Base-by-base conservation (phyloP, 1,139 yeast species). In the Magnusiomyces magnusii region DNA sequence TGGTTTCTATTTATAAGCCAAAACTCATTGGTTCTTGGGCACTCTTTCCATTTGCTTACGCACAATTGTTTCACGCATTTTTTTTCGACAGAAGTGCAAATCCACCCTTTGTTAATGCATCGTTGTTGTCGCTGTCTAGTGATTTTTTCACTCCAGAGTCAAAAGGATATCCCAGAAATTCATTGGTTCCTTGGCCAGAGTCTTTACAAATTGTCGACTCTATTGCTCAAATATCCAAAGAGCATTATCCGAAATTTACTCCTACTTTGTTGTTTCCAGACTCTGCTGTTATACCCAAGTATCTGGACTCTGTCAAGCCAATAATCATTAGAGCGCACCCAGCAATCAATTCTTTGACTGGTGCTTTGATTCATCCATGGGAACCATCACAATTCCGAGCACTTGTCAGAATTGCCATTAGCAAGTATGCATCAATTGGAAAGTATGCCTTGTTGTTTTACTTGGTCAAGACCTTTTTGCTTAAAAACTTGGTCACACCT, bases 21-120 rank as follows among this genome's bases (percentile, higher is more conserved):
- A 66, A 72, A 53, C 61, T 70, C 55, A 60, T 73, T 24, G 78
- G 77, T 0, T 67, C 76, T 15, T 75, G 78, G 78, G 67, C 71
- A 15, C 64, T 76, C 57, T 73, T 75, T 65, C 79, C 79, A 5
- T 62, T 74, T 42, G 75, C 78, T 17, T 68, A 72, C 61, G 69
- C 75, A n/a, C 78, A 75, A 65, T 68, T 76, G 55, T 71, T 75
- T 60, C 69, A 74, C 61, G 63, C 74, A 2, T 71, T 71, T 55
- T 64, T 74, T 47, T 68, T 70, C 61, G 67, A 73, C 56, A 75
- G 74, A 2, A 76, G 73, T 42, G 65, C 69, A 53, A 68, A 73
- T 52, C 75, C 78, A 0, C 55, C 62, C 24, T 64, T 66, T 39
- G 73, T 75, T 64, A 65, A 62, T 34, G 62, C 64, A 27, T 55